phyloP scores from a whole-genome alignment of 1,284 basidiomycete species.

The Ceratobasidium sp. region DNA sequence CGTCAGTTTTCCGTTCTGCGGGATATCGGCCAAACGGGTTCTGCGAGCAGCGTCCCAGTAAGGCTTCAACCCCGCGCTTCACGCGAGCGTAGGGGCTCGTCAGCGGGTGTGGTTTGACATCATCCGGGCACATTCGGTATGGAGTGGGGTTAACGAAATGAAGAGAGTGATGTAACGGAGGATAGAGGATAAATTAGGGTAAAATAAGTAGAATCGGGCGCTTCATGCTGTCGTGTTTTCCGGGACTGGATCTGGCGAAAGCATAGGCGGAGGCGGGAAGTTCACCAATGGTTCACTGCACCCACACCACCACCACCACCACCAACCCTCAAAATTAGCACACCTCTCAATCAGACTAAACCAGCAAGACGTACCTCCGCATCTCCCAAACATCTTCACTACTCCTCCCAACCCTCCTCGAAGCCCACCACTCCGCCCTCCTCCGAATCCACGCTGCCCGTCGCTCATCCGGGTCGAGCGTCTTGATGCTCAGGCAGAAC shows the following conservation, averaged over 20 bases:
- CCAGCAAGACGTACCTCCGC: conserved; percentile 70
- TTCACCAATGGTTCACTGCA: conserved; percentile 35
- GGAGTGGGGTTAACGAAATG: too few species aligned
- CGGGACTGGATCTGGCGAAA: conserved; percentile 28
- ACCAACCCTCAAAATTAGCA: background rate
- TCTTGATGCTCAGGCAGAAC: conserved; percentile 91
- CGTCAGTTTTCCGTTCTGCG: conserved; percentile 46
- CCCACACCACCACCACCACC: too few species aligned
- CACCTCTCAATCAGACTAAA: background rate
- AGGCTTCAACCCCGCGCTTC: conserved; percentile 32
- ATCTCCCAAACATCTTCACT: conserved; percentile 96
- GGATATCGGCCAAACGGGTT: conserved; percentile 28
- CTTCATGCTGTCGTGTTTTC: conserved; percentile 37
- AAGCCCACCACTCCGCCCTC: conserved; percentile 93
- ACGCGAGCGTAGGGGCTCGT: conserved; percentile 41
- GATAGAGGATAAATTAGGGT: conserved; percentile 23
- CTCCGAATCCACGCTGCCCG: conserved; percentile 86
- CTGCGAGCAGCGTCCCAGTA: conserved; percentile 43
- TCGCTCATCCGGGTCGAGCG: conserved; percentile 79
- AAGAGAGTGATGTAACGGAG: background rate
- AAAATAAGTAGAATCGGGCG: background rate
- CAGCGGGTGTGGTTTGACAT: conserved; percentile 45
- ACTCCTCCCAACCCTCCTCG: conserved; percentile 77
- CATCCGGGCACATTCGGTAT: conserved; percentile 23
- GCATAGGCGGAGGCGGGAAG: conserved; percentile 31